Percentiles rank a stretch among this genome's conserved stretches.
These are phyloP conservation scores for Metschnikowia picachoensis DNA, from an alignment of 805 yeast species.

Conservation along the genomic window DNA sequence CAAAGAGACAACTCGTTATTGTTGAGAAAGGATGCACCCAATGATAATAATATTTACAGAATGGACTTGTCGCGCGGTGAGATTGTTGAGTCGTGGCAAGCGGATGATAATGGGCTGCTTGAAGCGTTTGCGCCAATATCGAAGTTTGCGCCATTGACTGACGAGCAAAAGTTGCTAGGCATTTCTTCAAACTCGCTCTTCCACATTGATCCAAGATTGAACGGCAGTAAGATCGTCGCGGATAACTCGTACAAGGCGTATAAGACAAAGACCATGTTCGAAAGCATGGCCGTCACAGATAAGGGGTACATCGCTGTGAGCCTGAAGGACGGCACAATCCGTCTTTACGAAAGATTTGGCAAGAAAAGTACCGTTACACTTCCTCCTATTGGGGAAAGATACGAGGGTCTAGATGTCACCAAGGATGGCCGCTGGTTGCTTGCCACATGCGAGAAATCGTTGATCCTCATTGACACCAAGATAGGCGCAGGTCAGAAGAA, in stretches of 20 bases:
- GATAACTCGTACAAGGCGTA: slow-evolving; percentile 38
- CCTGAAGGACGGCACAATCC: slow-evolving; percentile 68
- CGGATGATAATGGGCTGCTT: slow-evolving; percentile 41
- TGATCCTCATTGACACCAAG: slow-evolving; percentile 64
- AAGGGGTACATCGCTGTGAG: slow-evolving; percentile 75
- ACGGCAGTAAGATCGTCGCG: slow-evolving; percentile 54
- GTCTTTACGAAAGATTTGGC: slow-evolving; percentile 71
- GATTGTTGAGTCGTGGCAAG: slow-evolving; percentile 82
- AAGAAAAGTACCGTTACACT: slow-evolving; percentile 70
- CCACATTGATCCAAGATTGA: slow-evolving; percentile 74
- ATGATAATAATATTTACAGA: slow-evolving; percentile 47
- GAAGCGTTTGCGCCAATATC: slow-evolving; percentile 64
- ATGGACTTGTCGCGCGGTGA: slow-evolving; percentile 80
- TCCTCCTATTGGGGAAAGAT: slow-evolving; percentile 80
- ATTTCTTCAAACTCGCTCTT: slow-evolving; percentile 62
- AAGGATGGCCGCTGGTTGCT: slow-evolving; percentile 79
- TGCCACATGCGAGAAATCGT: slow-evolving; percentile 72
- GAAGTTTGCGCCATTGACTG: slow-evolving; percentile 70
- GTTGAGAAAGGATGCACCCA: slow-evolving; percentile 49
- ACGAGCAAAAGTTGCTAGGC: slow-evolving; percentile 73
- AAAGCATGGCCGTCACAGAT: slow-evolving; percentile 66
- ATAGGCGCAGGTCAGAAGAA: slow-evolving; percentile 58
- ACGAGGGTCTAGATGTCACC: slow-evolving; percentile 64
- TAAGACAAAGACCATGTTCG: slow-evolving; percentile 49
- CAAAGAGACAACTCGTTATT: slow-evolving; percentile 67